Evolutionary conservation across 768 basidiomycete genomes (phyloP), one percentile per base, ranked within the genome.

Genomic region (Chalciporus pseudorubinellus): DNA sequence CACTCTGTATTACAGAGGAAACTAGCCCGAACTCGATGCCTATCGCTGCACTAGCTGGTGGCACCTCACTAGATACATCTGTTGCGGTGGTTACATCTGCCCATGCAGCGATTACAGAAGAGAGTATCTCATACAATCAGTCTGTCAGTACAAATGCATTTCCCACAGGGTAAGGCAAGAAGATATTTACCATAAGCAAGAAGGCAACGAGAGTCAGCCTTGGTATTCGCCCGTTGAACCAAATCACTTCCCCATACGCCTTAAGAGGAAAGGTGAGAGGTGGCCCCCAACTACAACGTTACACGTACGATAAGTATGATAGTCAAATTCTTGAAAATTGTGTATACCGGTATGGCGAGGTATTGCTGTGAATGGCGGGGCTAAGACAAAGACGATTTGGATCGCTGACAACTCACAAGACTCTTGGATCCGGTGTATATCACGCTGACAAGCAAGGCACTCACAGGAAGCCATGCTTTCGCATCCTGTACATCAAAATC

Each of bases 301-400:
- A 20, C 9, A 76, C 87, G 58, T 57, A 92, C 95, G 64, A 98
- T 98, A 24, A 99, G 80, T 58, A 99, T 98, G 62, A 98, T 99
- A n/a, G 97, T 98, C 63, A 98, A 65, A 68, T 99, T 99, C 72
- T 99, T 99, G 82, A 98, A 98, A 57, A 99, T 98, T 1, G 97
- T 98, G 72, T 98, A 99, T 22, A 98, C 85, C 0, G 97, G 97
- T 70, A 99, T 98, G 58, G 84, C 90, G 44, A 99, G 77, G 71
- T 85, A 92, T 95, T 98, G 97, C 94, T 98, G 69, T 6, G 31
- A 12, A 40, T 10, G 19, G 19, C 43, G 44, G 22, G 19, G 46
- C 50, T 49, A 14, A 24, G 50, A 48, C 12, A 33, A 21, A 16
- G 28, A 12, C 16, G 20, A 20, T 10, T 28, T 6, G 14, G 4